These are phyloP conservation scores for Tephrocybe sp. DNA, from an alignment of 768 basidiomycete species.

Conservation along the genomic window DNA sequence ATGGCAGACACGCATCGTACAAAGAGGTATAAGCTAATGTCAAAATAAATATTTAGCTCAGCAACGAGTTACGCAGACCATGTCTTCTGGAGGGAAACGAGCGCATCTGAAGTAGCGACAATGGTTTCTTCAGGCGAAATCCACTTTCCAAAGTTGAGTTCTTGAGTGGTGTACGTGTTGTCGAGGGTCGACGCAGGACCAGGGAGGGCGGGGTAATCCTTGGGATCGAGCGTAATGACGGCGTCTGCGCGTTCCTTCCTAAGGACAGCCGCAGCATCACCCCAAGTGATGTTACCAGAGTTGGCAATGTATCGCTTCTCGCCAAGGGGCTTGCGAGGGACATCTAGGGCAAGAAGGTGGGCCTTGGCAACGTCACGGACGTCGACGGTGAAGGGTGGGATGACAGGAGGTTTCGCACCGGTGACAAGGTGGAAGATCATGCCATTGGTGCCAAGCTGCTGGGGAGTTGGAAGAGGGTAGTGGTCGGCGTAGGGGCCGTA, in stretches of 20 bases:
- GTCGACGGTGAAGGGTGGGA: constrained; percentile 30
- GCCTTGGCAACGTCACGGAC: constrained; percentile 34
- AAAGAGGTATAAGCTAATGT: background rate
- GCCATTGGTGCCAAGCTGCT: constrained; percentile 27
- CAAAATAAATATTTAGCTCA: background rate
- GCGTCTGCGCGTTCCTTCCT: constrained; percentile 20
- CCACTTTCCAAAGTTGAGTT: constrained; percentile 23
- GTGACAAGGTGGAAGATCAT: constrained; percentile 25
- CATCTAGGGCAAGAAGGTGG: constrained; percentile 29
- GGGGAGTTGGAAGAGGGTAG: constrained; percentile 26
- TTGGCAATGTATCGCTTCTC: constrained; percentile 30
- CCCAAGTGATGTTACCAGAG: constrained; percentile 26
- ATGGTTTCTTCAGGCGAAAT: constrained; percentile 24
- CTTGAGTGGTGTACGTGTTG: constrained; percentile 21
- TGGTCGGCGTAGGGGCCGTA: constrained; percentile 32
- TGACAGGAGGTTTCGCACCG: constrained; percentile 18
- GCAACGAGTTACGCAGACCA: constrained; percentile 15
- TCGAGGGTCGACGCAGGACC: constrained; percentile 24
- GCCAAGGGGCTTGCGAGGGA: constrained; percentile 20
- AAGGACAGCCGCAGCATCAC: constrained; percentile 24
- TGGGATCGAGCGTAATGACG: constrained; percentile 13
- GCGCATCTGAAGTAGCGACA: constrained; percentile 24
- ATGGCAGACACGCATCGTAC: too few species aligned
- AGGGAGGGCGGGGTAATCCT: constrained; percentile 17
- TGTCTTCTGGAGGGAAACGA: constrained; percentile 22